Evolutionary conservation across 139 green algal genomes (phyloP).

Genomic region (Chlamydomonas eustigma): DNA sequence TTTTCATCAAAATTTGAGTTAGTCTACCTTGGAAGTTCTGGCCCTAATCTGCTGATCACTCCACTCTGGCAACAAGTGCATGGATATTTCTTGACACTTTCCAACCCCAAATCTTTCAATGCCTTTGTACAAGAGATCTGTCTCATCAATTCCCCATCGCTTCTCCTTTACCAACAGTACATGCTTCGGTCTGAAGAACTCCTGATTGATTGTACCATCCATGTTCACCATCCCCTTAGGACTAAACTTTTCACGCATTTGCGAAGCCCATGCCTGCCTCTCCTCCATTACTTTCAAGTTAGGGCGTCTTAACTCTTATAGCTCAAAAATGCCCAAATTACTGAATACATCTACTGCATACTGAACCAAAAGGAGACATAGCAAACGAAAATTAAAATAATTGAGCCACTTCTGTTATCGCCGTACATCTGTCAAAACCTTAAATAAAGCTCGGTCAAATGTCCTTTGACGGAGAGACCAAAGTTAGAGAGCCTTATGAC

Average conservation of each 20-base stretch:
- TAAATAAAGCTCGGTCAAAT: too few relatives aligned
- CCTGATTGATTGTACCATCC: neutral
- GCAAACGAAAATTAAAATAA: too few relatives aligned
- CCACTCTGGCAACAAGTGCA: neutral
- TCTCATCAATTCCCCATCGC: neutral
- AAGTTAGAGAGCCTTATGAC: too few relatives aligned
- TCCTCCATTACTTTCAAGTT: too few relatives aligned
- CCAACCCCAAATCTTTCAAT: neutral
- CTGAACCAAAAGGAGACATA: too few relatives aligned
- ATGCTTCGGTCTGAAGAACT: neutral
- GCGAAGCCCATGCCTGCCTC: neutral
- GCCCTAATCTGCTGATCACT: neutral
- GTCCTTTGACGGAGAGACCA: too few relatives aligned
- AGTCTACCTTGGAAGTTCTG: neutral
- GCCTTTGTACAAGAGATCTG: neutral
- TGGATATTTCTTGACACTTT: neutral
- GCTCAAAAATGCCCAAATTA: too few relatives aligned
- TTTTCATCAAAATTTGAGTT: neutral
- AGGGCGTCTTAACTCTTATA: too few relatives aligned
- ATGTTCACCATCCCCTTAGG: neutral
- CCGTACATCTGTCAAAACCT: too few relatives aligned
- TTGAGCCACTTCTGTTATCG: too few relatives aligned
- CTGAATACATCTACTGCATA: too few relatives aligned
- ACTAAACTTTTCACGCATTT: neutral
- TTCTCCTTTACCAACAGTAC: neutral